Base-by-base conservation (phyloP, 441 rosid genomes). In the Capsella rubella region DNA sequence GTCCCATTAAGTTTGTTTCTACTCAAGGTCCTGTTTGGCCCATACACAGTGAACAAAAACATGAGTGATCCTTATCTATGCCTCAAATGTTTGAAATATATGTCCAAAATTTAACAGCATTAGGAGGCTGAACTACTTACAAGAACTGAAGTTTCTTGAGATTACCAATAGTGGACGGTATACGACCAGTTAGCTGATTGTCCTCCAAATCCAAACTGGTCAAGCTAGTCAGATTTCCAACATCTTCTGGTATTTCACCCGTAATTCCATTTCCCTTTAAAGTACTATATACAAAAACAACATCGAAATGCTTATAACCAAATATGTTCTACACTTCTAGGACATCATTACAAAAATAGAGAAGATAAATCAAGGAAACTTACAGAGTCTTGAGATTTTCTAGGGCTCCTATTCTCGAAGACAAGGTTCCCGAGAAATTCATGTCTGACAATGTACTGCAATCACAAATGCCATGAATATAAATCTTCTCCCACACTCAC, bases 81-180 rank as follows among this genome's bases (percentile, higher is more conserved):
- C 64, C 63, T 69, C n/a, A 21, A 9, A 54, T 49, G 52, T 11
- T 52, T 47, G 21, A 64, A 10, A 47, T 21, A 59, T 53, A 78
- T 3, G 59, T 35, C 54, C 67, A 63, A 58, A 62, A 76, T 14
- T n/a, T 8, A 66, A 66, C 51, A 70, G 42, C 61, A 72, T 63
- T 45, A 49, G 53, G 27, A 76, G 58, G 74, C 6, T 31, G 56
- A 67, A 55, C 67, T 64, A 81, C 97, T 87, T 81, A 94, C 99
- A 94, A 82, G 87, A 94, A 90, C 80, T 92, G 97, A 80, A 92
- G 97, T 74, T 77, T 88, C 81, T 82, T 84, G 67, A 94, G 97
- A 70, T 88, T 81, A 53, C 99, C 97, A 64, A 92, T 82, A 64
- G 94, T 77, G 66, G 91, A 68, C 7, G 99, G 99, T 85, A 94